phyloP scores from a whole-genome alignment of 192 early-diverging fungal species.

The Entomortierella chlamydospora region DNA sequence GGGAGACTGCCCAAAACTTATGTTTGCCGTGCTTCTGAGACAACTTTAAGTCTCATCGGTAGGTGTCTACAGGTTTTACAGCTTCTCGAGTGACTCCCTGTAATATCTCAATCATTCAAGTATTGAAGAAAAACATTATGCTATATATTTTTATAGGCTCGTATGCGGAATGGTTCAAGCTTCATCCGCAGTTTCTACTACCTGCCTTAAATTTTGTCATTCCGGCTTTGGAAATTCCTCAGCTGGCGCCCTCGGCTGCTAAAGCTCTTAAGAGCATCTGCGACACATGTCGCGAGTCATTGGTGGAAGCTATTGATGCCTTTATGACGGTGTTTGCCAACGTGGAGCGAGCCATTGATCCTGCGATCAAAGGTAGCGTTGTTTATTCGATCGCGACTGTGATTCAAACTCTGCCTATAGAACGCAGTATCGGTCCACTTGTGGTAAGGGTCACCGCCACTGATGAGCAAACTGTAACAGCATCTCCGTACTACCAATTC shows the following conservation, averaged over 20 bases:
- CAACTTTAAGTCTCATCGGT: constrained; percentile 60
- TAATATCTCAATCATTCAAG: neutral
- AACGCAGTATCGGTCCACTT: constrained; percentile 33
- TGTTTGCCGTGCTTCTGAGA: constrained; percentile 57
- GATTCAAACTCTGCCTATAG: constrained; percentile 44
- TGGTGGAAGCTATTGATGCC: constrained; percentile 66
- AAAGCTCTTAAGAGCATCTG: constrained; percentile 75
- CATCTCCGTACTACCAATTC: no score
- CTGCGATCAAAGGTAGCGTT: constrained; percentile 53
- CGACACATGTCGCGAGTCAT: constrained; percentile 74
- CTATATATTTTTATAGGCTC: constrained; percentile 62
- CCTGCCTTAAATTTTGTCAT: constrained; percentile 72
- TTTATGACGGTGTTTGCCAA: constrained; percentile 71
- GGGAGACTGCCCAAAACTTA: constrained; percentile 58
- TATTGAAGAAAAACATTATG: constrained; percentile 36
- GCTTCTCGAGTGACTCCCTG: neutral
- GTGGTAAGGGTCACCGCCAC: constrained; percentile 22
- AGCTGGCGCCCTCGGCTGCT: constrained; percentile 70
- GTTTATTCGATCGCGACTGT: constrained; percentile 50
- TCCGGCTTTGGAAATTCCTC: constrained; percentile 65
- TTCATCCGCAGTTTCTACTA: constrained; percentile 68
- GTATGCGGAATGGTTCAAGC: constrained; percentile 76
- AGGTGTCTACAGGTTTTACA: constrained; percentile 1
- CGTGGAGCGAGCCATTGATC: constrained; percentile 56
- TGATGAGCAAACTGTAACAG: no score